phyloP scores from a whole-genome alignment of 768 basidiomycete genomes.

The Candolleomyces efflorescens region DNA sequence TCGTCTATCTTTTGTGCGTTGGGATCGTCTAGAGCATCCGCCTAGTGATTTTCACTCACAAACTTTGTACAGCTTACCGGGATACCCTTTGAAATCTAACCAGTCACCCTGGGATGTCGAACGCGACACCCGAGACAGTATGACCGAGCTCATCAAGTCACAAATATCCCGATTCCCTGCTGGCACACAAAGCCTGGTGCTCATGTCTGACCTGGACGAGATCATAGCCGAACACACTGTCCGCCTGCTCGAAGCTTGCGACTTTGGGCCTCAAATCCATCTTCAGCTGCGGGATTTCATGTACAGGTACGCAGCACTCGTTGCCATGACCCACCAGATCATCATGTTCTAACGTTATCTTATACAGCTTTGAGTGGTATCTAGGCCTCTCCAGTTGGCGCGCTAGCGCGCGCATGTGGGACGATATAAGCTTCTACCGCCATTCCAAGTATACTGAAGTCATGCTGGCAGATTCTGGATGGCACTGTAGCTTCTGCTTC shows the following conservation, averaged over 20 bases:
- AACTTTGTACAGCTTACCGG: conserved; percentile 33
- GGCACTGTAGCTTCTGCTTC: conserved; percentile 71
- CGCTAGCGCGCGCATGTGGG: conserved; percentile 48
- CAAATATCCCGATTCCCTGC: conserved; percentile 29
- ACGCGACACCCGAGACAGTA: conserved; percentile 39
- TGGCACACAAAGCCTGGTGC: conserved; percentile 37
- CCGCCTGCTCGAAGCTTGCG: conserved; percentile 47
- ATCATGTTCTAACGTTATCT: not conserved
- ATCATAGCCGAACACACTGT: conserved; percentile 52
- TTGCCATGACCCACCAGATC: not conserved
- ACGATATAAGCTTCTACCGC: conserved; percentile 37
- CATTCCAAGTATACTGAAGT: conserved; percentile 45
- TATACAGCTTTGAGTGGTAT: conserved; percentile 51
- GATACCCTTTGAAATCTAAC: conserved; percentile 34
- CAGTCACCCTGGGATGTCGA: conserved; percentile 51
- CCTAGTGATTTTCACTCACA: not conserved
- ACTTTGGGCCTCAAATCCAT: conserved; percentile 49
- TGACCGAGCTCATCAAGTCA: conserved; percentile 41
- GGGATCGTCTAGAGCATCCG: not conserved
- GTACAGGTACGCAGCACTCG: conserved; percentile 39
- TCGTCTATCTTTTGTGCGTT: conserved; percentile 47
- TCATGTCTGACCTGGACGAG: conserved; percentile 65
- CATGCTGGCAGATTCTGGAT: conserved; percentile 58
- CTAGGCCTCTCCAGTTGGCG: conserved; percentile 53
- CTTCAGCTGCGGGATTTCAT: conserved; percentile 58